Evolutionary conservation across 2,329 filamentous ascomycete species (phyloP), one percentile per base, ranked within the genome.

Genomic region (Ustulina deusta): DNA sequence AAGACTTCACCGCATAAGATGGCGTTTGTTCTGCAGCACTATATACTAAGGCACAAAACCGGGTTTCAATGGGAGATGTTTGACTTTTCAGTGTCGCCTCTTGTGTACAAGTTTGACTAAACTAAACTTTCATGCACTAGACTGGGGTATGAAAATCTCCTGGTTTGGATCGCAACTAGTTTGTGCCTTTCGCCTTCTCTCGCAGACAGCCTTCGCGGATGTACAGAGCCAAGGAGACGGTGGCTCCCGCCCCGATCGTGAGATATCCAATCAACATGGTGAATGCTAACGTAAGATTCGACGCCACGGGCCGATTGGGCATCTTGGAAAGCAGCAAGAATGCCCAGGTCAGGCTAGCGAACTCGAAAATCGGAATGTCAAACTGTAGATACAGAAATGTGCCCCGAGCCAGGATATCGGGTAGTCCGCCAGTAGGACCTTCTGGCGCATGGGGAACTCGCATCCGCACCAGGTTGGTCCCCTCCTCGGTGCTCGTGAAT

Each of bases 381-480:
- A 73, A 75, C 65, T 77, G 75, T 13, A 77, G 71, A 46, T 73
- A 77, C 13, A 77, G 66, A 63, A 74, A 75, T 17, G 75, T 66
- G 1, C 74, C 71, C 3, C 66, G 61, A 1, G 68, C 69, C 17
- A 74, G 58, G n/a, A 64, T 48, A 51, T 72, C 65, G 13, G 65
- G 52, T 13, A 66, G 13, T 32, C 65, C 66, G 15, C 70, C 69
- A 38, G 63, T 34, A 42, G 71, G 72, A 0, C 74, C 73, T 3
- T 58, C 61, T 36, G 56, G 64, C 6, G 65, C 61, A 36, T 58
- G 62, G 13, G 73, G 73, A 17, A 75, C 60, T 55, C 70, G 71
- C 71, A 75, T 74, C 4, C 71, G 70, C 25, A 61, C 49, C 15
- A 74, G 34, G 48, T 61, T 69, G 15, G 69, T 63, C 13, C 57